Conservation (phyloP, 2,329 filamentous ascomycete species). For the Scopulariopsis brevicaulis region DNA sequence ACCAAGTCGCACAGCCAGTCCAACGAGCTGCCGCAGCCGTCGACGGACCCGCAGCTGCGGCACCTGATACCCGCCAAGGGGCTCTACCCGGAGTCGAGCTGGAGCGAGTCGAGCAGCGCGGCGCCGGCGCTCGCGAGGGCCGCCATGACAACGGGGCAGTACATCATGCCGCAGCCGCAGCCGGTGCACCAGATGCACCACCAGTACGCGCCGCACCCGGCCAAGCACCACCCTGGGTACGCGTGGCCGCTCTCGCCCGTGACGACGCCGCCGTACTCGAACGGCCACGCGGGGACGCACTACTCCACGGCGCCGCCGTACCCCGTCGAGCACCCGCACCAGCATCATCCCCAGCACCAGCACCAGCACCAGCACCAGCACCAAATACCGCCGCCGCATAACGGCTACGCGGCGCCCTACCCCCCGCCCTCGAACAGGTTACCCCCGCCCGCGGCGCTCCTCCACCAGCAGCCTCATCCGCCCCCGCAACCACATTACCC, state of each 20-base stretch:
- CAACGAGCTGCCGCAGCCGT: constrained; percentile 68
- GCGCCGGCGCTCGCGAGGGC: constrained; percentile 72
- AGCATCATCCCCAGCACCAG: constrained; percentile 10
- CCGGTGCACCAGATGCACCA: constrained; percentile 19
- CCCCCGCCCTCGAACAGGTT: constrained; percentile 16
- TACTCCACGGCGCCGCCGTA: constrained; percentile 18
- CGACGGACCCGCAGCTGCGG: constrained; percentile 66
- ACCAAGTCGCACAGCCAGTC: constrained; percentile 61
- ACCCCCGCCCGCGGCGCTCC: constrained; percentile 9
- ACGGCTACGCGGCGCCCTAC: constrained; percentile 15
- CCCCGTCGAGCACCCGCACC: constrained; percentile 11
- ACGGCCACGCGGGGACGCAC: constrained; percentile 15
- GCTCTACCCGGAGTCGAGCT: constrained; percentile 93
- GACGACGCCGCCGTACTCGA: constrained; percentile 37
- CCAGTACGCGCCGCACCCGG: constrained; percentile 16
- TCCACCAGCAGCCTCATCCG: constrained; percentile 16
- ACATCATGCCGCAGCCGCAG: constrained; percentile 9
- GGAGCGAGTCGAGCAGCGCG: constrained; percentile 65
- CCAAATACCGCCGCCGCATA: constrained; percentile 12
- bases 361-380: constrained; percentile 12
- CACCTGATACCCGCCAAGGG: constrained; percentile 82
- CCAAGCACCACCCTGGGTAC: constrained; percentile 15
- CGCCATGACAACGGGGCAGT: constrained; percentile 45
- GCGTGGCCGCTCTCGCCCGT: constrained; percentile 44
- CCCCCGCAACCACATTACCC: constrained; percentile 19